Base-by-base conservation (phyloP, 2,329 filamentous ascomycete genomes). In the Lachnellula arida region DNA sequence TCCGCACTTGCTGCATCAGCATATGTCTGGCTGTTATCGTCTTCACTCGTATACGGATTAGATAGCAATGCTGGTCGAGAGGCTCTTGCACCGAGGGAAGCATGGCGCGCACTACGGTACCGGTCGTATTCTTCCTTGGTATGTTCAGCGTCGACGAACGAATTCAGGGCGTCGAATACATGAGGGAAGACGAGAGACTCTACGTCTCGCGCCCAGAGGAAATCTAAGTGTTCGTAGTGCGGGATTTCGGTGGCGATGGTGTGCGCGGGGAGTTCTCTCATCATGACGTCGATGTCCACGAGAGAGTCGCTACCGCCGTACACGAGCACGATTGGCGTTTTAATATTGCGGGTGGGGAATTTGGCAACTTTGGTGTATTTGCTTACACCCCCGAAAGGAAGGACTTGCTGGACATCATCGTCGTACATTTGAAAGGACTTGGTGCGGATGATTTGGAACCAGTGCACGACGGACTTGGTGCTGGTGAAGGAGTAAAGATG, bases 401-500 rank as follows among this genome's bases (percentile, higher is more conserved):
- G 77, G 0, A 87, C 87, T 28, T 87, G 86, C 55, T 91, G 88
- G 0, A 94, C 82, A 66, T 97, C 93, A 69, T 99, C 94, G 69
- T 99, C 94, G 72, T 92, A 97, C 89, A 99, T 97, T 72, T 99
- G 94, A 72, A 99, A 97, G 25, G 85, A 91, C 66, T 91, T 89
- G 67, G 93, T 97, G 62, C 94, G 87, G 66, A 99, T 99, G 69
- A 99, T 97, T 70, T 99, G 94, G 71, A 99, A 99, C 94, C 94
- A 99, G 70, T 99, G 94, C 0, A 99, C 94, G 8, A 99, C 91
- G 19, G 87, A 92, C 74, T 99, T 99, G 55, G 91, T 96, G 70
- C 90, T 96, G 0, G 93, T 97, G 71, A 93, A 97, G 0, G 92
- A 97, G 75, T 96, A 99, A 0, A 99, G 76, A 74, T 99, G 94